Base-by-base conservation (phyloP, 352 stramenopile species). In the Blastocystis sp. region DNA sequence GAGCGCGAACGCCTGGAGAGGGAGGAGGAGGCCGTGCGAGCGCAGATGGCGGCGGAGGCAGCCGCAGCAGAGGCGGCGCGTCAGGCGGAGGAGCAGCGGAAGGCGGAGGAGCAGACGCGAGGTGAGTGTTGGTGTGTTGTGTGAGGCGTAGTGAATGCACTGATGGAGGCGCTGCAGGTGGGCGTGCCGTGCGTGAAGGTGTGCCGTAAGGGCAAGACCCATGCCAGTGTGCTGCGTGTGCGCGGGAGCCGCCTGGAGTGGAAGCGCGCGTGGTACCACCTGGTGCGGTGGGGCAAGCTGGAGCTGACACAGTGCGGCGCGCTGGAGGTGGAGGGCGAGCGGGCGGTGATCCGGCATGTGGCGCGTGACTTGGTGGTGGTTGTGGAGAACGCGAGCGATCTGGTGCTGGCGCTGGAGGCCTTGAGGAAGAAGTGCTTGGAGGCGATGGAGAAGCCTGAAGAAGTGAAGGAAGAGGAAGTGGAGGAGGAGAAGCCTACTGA, bases 241-340 rank as follows among this genome's bases (percentile, higher is more conserved):
- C 3, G 19, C 24, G 34, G 45, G 65, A 38, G 28, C 19, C 43
- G 24, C 14, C 19, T 84, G 1, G 4, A 68, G 74, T 84, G 74
- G 74, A 84, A 84, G 61, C 54, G 74, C 34, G 34, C 68, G 74
- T 84, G 74, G 74, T 84, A 69, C 34, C 74, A 68, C 42, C 24
- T 84, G 9, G 14, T 28, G 7, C 59, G 61, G 2, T 74, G 64
- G 64, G 74, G 74, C 40, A 34, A 38, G 57, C 38, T 84, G 19
- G 19, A 45, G 24, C n/a, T 84, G 66, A 0, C 0, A 0, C 2
- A 40, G 21, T 34, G 42, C 6, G 52, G 40, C 14, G 38, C 14
- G 11, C 1, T 76, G 19, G 28, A 11, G 17, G 66, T 11, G n/a
- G 66, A 7, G 42, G 66, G 52, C 0, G 38, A 17, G n/a, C 48